phyloP scores from a whole-genome alignment of 768 basidiomycete species.

The Lanmaoa rubissima region DNA sequence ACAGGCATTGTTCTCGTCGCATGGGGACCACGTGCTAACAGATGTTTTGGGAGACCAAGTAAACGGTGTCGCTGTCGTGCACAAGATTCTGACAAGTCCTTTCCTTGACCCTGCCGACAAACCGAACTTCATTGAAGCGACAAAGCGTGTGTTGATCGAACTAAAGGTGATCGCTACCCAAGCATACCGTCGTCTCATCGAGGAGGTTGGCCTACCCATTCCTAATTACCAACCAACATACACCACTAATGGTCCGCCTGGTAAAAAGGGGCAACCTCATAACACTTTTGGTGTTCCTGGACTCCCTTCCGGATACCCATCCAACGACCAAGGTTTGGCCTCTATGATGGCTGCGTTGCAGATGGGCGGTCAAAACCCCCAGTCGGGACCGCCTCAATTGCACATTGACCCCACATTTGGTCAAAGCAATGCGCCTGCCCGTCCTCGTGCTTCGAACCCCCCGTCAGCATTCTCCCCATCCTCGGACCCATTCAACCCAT shows the following conservation, averaged over 20 bases:
- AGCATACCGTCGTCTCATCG: slow-evolving; percentile 89
- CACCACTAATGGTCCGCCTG: slow-evolving; percentile 54
- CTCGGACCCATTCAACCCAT: slow-evolving; percentile 58
- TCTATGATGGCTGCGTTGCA: slow-evolving; percentile 93
- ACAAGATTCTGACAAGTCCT: slow-evolving; percentile 87
- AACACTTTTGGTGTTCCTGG: slow-evolving; percentile 67
- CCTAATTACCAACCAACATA: slow-evolving; percentile 85
- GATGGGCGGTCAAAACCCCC: slow-evolving; percentile 86
- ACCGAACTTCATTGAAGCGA: slow-evolving; percentile 73
- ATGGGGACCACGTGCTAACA: slow-evolving; percentile 84
- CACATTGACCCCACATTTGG: slow-evolving; percentile 68
- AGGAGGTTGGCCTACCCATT: slow-evolving; percentile 91
- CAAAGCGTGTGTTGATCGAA: slow-evolving; percentile 85
- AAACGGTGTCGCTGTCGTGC: slow-evolving; percentile 89
- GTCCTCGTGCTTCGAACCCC: slow-evolving; percentile 45
- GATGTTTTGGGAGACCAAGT: slow-evolving; percentile 96
- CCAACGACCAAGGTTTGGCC: slow-evolving; percentile 80
- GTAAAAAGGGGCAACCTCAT: slow-evolving; percentile 56
- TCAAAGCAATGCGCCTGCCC: slow-evolving; percentile 40
- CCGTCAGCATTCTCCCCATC: slow-evolving; percentile 49
- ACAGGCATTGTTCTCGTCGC: slow-evolving; percentile 87
- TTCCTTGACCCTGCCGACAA: slow-evolving; percentile 76
- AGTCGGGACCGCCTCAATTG: slow-evolving; percentile 72
- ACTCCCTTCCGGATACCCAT: slow-evolving; percentile 74
- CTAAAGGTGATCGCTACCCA: slow-evolving; percentile 94